Percentiles rank a stretch among this genome's conserved stretches.
Conservation (phyloP, 1,284 basidiomycete genomes). For the Coniophora puteana region DNA sequence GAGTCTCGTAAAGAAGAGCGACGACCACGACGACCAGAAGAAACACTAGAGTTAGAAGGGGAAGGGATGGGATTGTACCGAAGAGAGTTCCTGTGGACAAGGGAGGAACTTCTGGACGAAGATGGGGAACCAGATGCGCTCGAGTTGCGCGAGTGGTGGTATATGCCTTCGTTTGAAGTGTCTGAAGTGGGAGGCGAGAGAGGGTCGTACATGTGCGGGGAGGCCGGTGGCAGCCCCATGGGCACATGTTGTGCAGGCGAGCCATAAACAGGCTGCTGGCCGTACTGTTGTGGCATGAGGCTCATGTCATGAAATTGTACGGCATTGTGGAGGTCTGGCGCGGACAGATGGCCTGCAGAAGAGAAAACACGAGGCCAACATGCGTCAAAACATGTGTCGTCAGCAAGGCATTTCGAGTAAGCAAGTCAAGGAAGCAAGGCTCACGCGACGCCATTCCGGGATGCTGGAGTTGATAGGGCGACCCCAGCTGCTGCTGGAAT, state of each 20-base stretch:
- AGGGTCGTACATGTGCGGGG: conserved; percentile 76
- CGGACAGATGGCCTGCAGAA: conserved; percentile 51
- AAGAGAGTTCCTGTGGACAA: conserved; percentile 66
- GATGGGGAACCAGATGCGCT: conserved; percentile 72
- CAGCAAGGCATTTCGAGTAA: conserved; percentile 36
- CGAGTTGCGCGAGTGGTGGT: conserved; percentile 68
- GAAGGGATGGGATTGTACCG: conserved; percentile 76
- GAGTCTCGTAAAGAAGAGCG: conserved; percentile 64
- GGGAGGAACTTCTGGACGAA: conserved; percentile 66
- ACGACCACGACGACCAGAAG: conserved; percentile 62
- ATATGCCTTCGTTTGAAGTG: conserved; percentile 74
- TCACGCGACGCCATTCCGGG: conserved; percentile 49
- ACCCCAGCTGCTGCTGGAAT: conserved; percentile 34
- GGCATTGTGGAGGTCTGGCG: conserved; percentile 47
- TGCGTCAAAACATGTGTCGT: too few relatives aligned
- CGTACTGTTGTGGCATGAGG: conserved; percentile 46
- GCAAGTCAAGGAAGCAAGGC: conserved; percentile 39
- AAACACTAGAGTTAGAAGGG: conserved; percentile 63
- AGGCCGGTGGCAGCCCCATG: conserved; percentile 56
- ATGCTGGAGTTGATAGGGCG: conserved; percentile 38
- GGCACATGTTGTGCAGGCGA: conserved; percentile 50
- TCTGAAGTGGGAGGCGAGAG: conserved; percentile 80
- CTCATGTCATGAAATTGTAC: conserved; percentile 48
- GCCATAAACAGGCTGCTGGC: conserved; percentile 43
- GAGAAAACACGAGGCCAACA: conserved; percentile 49